Conservation (phyloP, 352 stramenopile genomes). For the Phytophthora sp. region DNA sequence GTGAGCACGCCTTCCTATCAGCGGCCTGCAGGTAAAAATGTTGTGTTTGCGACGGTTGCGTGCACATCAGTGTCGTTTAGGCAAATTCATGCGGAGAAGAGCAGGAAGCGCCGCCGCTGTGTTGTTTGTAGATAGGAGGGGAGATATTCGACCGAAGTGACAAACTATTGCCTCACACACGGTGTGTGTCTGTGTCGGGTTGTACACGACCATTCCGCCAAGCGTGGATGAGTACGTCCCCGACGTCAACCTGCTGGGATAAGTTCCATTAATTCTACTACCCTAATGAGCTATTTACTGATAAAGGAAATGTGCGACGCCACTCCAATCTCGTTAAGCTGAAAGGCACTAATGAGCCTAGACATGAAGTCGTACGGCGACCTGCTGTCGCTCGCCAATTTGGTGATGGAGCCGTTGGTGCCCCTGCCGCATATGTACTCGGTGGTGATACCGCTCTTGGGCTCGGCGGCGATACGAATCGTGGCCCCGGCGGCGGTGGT, state of each 20-base stretch:
- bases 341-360: neutral
- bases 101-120: slow-evolving; percentile 3
- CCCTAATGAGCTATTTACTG: neutral
- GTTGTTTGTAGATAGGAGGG: neutral
- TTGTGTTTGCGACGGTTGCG: neutral
- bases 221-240: neutral
- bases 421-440: no score
- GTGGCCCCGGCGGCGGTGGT: no score
- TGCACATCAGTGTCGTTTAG: neutral
- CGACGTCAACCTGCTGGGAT: slow-evolving; percentile 8
- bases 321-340: slow-evolving; percentile 9
- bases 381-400: no score
- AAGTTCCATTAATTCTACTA: slow-evolving; percentile 14
- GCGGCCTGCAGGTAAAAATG: neutral
- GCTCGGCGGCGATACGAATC: no score
- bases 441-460: no score
- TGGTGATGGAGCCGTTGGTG: no score
- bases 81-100: slow-evolving; percentile 10
- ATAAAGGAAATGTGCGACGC: neutral
- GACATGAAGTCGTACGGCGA: no score
- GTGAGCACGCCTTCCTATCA: neutral
- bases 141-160: slow-evolving; percentile 12
- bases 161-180: slow-evolving; percentile 1
- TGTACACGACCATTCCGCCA: neutral
- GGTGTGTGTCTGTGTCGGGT: neutral